Evolutionary conservation across 139 green algal species (phyloP).

Genomic region (Micromonas pusilla): DNA sequence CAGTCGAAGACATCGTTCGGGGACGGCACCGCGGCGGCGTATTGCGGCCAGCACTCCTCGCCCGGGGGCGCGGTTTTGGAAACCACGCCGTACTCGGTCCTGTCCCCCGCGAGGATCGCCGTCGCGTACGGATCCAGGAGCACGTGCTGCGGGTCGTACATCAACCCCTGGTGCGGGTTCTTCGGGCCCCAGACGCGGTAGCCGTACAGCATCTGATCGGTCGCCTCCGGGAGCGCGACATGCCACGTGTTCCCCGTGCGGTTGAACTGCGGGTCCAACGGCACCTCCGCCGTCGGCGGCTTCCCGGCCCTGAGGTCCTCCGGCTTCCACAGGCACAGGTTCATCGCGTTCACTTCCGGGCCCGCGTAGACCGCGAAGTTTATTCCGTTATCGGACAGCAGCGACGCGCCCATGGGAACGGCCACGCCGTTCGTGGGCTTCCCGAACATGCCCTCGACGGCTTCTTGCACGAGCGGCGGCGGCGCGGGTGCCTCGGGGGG

Average conservation of each 20-base stretch:
- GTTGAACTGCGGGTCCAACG: conserved; percentile 63
- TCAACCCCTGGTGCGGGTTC: conserved; percentile 37
- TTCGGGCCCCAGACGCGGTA: conserved; percentile 50
- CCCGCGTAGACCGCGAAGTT: conserved; percentile 77
- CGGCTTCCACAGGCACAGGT: conserved; percentile 72
- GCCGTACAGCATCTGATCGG: conserved; percentile 36
- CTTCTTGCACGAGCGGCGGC: neutral
- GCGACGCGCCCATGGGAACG: neutral
- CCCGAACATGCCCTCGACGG: neutral
- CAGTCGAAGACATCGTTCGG: conserved; percentile 41
- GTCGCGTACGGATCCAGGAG: conserved; percentile 88
- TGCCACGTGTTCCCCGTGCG: conserved; percentile 79
- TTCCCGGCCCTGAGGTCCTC: conserved; percentile 48
- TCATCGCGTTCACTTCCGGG: conserved; percentile 48
- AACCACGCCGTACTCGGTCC: conserved; percentile 58
- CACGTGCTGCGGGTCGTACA: conserved; percentile 42
- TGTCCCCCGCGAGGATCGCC: conserved; percentile 48
- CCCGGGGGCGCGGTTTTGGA: conserved; percentile 41
- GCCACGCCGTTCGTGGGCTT: neutral
- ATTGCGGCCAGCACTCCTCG: conserved; percentile 73
- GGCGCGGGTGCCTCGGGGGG: neutral
- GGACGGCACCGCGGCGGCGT: conserved; percentile 48
- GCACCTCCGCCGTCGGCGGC: conserved; percentile 55
- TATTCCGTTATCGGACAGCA: conserved; percentile 18
- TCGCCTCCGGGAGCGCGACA: conserved; percentile 55